phyloP scores from a whole-genome alignment of 164 flowering plant genomes.

The Vitis labrusca region DNA sequence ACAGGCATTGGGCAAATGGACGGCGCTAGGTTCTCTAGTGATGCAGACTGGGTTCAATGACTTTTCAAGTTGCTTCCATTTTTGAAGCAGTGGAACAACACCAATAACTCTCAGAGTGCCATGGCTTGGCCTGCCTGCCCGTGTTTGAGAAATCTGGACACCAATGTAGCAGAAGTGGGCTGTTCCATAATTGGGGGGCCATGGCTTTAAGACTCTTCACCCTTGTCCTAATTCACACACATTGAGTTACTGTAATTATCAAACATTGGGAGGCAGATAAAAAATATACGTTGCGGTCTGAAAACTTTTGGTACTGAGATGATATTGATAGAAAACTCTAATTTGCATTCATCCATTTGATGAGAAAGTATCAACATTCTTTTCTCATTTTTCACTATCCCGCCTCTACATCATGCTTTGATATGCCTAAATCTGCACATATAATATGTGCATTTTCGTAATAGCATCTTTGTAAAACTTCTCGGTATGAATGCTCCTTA shows the following conservation, averaged over 20 bases:
- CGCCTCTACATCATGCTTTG: background rate
- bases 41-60: background rate
- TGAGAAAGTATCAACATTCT: background rate
- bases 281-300: background rate
- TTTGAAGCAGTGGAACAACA: conserved; percentile 6
- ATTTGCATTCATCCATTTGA: conserved; percentile 2
- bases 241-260: background rate
- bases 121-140: too few relatives aligned
- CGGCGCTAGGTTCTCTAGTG: conserved; percentile 28
- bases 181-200: too few relatives aligned
- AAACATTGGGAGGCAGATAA: background rate
- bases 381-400: background rate
- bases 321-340: background rate
- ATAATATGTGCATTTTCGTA: background rate
- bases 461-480: too few relatives aligned
- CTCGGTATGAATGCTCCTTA: too few relatives aligned
- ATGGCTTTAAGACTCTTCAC: too few relatives aligned
- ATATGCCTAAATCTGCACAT: background rate
- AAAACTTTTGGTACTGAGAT: background rate
- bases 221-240: background rate
- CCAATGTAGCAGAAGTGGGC: too few relatives aligned
- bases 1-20: conserved; percentile 55
- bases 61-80: conserved; percentile 13
- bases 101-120: background rate
- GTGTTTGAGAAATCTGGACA: too few relatives aligned